phyloP scores from a whole-genome alignment of 208 protist genomes.

The Leishmania lainsoni region DNA sequence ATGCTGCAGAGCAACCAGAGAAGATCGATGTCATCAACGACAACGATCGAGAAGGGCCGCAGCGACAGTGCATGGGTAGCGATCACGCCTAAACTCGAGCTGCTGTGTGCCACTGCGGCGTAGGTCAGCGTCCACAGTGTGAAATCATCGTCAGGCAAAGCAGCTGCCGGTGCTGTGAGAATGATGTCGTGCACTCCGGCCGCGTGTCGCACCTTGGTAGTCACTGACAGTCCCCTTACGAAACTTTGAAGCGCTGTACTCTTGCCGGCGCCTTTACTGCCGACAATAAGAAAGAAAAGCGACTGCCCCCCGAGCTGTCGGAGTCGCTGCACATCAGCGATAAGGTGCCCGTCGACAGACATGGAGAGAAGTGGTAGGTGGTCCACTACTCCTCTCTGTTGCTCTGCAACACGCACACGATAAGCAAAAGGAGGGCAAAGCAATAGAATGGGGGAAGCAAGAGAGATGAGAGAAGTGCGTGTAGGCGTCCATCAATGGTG shows the following conservation, averaged over 20 bases:
- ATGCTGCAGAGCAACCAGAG: constrained; percentile 48
- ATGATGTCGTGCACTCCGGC: background rate
- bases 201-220: background rate
- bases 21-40: constrained; percentile 65
- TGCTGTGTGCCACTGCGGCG: constrained; percentile 5
- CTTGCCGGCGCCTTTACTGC: constrained; percentile 33
- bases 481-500: background rate
- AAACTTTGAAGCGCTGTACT: constrained; percentile 32
- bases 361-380: background rate
- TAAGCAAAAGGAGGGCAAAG: background rate
- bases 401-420: background rate
- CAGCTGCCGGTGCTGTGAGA: background rate
- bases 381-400: background rate
- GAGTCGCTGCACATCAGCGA: constrained; percentile 33
- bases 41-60: constrained; percentile 42
- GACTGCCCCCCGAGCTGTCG: constrained; percentile 13
- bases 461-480: background rate
- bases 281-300: constrained; percentile 35
- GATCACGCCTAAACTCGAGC: background rate
- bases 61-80: background rate
- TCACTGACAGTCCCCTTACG: constrained; percentile 9
- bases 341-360: constrained; percentile 34
- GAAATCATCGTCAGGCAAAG: background rate
- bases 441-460: background rate
- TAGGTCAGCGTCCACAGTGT: constrained; percentile 23